Base-by-base conservation (phyloP, 768 basidiomycete species). In the Pleurotus cornucopiae region DNA sequence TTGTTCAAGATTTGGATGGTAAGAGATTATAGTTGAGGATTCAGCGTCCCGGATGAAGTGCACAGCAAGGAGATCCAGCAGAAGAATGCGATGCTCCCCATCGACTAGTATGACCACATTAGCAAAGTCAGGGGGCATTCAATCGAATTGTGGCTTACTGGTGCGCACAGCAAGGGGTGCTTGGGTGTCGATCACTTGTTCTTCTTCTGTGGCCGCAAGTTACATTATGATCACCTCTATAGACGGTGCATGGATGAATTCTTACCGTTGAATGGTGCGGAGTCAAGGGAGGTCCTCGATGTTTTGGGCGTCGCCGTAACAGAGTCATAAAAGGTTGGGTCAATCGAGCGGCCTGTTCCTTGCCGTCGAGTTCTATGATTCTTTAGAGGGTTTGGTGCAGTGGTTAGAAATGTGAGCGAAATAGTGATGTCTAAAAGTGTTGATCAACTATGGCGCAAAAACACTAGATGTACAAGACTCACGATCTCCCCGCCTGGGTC, bases 11-110 rank as follows among this genome's bases (percentile, higher is more conserved):
- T 61, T 69, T 12, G 77, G 76, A 60, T 81, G 80, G 54, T 75
- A 82, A 7, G 77, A 78, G 12, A 82, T 75, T 38, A 82, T 76
- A 2, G 78, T 80, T 58, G 71, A 81, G 4, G 73, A 72, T 9
- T 76, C 69, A 20, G 66, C 60, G 38, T 72, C 71, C 16, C 78
- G 77, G 49, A 80, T 72, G 3, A 80, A 67, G 60, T 81, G 80
- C 5, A 82, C 70, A 6, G 78, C 73, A 1, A 81, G 67, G 6
- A 81, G 65, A 57, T 82, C 79, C 34, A 76, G 69, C 16, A 76
- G 69, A 18, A 80, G 73, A 12, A 69, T 58, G 18, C 67, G 67
- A 20, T 65, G 58, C 21, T 63, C 72, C 1, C 16, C 40, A 11
- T 47, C 58, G 46, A 25, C 69, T 44, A 3, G 46, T 30, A 43